phyloP scores from a whole-genome alignment of 2,329 filamentous ascomycete genomes.

The Leptographium wingfieldii region DNA sequence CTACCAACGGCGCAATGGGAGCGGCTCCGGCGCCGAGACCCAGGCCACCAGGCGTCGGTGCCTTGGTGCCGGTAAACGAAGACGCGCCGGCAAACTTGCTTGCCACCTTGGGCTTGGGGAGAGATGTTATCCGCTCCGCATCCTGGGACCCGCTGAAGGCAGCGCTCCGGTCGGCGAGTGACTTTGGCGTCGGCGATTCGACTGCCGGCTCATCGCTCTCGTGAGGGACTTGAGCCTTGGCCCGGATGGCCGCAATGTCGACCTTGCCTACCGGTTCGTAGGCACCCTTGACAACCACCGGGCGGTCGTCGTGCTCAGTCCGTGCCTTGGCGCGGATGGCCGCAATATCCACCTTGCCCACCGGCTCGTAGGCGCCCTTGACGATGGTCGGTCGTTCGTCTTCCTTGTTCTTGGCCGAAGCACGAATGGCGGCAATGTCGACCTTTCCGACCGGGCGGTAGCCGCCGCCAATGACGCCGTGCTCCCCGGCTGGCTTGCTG shows the following conservation, averaged over 20 bases:
- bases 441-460: slow-evolving; percentile 96
- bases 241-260: slow-evolving; percentile 1
- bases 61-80: slow-evolving; percentile 76
- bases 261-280: slow-evolving; percentile 3
- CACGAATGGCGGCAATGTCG: slow-evolving; percentile 87
- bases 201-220: slow-evolving; percentile 22
- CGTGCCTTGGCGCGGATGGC: slow-evolving; percentile 21
- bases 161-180: slow-evolving; percentile 62
- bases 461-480: slow-evolving; percentile 65
- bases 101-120: slow-evolving; percentile 90
- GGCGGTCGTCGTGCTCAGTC: slow-evolving; percentile 3
- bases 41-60: slow-evolving; percentile 61
- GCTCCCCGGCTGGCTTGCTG: slow-evolving; percentile 23
- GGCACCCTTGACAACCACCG: background rate
- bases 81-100: slow-evolving; percentile 70
- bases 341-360: slow-evolving; percentile 93
- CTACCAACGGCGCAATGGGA: slow-evolving; percentile 54
- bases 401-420: slow-evolving; percentile 40
- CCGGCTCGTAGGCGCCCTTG: slow-evolving; percentile 63
- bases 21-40: slow-evolving; percentile 51
- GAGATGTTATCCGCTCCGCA: slow-evolving; percentile 68
- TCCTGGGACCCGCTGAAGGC: slow-evolving; percentile 50
- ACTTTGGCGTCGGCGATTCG: slow-evolving; percentile 33
- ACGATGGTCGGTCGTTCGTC: slow-evolving; percentile 57
- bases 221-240: background rate